Conservation (phyloP, 192 early-diverging fungal species). For the Coemansia sp. region DNA sequence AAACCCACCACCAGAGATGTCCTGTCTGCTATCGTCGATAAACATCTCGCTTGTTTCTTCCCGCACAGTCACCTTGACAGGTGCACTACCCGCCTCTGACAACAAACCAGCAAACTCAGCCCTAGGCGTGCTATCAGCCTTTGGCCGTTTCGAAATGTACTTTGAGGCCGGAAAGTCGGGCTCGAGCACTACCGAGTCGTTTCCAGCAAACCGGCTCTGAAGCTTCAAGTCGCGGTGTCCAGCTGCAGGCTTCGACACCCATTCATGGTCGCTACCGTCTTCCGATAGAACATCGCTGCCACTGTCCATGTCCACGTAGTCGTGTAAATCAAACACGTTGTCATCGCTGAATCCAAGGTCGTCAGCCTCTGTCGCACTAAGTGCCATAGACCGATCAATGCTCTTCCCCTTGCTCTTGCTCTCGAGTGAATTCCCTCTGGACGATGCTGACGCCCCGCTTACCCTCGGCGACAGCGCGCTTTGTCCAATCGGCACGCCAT, state of each 20-base stretch:
- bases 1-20: conserved; percentile 11
- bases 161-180: conserved; percentile 28
- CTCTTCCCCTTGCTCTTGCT: conserved; percentile 24
- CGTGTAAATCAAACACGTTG: conserved; percentile 32
- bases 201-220: conserved; percentile 34
- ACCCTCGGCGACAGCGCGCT: not conserved
- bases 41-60: conserved; percentile 10
- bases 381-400: conserved; percentile 6
- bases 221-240: conserved; percentile 7
- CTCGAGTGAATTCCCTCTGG: conserved; percentile 23
- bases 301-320: conserved; percentile 43
- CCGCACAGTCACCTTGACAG: conserved; percentile 17
- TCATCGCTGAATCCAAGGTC: conserved; percentile 27
- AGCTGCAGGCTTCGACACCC: not conserved
- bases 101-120: conserved; percentile 14
- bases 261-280: conserved; percentile 13
- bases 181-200: conserved; percentile 42
- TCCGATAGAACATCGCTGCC: conserved; percentile 22
- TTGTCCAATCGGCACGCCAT: conserved; percentile 11
- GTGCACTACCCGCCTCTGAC: not conserved
- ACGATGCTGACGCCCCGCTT: conserved; percentile 3
- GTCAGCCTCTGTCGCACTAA: conserved; percentile 9
- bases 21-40: conserved; percentile 1
- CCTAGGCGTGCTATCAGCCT: not conserved
- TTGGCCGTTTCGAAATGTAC: conserved; percentile 10